Percentiles rank a stretch among this genome's conserved stretches.
phyloP scores from a whole-genome alignment of 2,329 filamentous ascomycete genomes.

The Amesomyces nigricolor region DNA sequence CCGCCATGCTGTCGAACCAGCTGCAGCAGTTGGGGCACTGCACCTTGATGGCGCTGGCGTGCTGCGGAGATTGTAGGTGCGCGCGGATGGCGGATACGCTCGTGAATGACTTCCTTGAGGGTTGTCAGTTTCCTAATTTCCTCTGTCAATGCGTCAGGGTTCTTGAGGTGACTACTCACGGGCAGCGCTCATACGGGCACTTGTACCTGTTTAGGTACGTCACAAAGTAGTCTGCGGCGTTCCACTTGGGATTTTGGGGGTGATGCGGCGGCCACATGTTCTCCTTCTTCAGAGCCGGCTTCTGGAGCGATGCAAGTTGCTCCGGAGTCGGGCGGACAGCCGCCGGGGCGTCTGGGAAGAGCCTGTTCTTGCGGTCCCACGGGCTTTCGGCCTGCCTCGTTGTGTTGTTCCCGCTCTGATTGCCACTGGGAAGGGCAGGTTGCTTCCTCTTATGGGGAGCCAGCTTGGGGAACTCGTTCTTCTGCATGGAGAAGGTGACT shows the following conservation, averaged over 20 bases:
- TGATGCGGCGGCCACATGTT: conserved; percentile 31
- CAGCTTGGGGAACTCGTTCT: conserved; percentile 3
- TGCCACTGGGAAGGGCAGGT: not conserved
- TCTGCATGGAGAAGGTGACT: conserved; percentile 5
- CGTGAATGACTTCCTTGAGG: conserved; percentile 38
- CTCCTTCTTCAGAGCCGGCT: conserved; percentile 10
- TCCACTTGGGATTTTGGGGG: conserved; percentile 44
- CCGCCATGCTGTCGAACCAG: conserved; percentile 37
- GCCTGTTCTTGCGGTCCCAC: conserved; percentile 26
- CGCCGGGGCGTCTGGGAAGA: conserved; percentile 27
- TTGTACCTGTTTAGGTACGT: conserved; percentile 40
- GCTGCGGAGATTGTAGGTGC: conserved; percentile 43
- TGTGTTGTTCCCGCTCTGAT: not conserved
- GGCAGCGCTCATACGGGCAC: conserved; percentile 50
- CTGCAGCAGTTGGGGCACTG: conserved; percentile 42
- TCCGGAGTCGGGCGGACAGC: conserved; percentile 20
- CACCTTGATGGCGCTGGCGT: conserved; percentile 32
- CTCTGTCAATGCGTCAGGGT: not conserved
- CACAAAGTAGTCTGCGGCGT: conserved; percentile 43
- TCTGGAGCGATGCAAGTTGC: conserved; percentile 17
- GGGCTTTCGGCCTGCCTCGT: conserved; percentile 16
- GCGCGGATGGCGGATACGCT: conserved; percentile 29
- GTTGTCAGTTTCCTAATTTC: not conserved
- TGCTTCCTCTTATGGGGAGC: not conserved
- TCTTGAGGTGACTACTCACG: conserved; percentile 33